These are phyloP conservation scores for Ajuga chamaepitys DNA, from an alignment of 257 asterid species.

Conservation along the genomic window DNA sequence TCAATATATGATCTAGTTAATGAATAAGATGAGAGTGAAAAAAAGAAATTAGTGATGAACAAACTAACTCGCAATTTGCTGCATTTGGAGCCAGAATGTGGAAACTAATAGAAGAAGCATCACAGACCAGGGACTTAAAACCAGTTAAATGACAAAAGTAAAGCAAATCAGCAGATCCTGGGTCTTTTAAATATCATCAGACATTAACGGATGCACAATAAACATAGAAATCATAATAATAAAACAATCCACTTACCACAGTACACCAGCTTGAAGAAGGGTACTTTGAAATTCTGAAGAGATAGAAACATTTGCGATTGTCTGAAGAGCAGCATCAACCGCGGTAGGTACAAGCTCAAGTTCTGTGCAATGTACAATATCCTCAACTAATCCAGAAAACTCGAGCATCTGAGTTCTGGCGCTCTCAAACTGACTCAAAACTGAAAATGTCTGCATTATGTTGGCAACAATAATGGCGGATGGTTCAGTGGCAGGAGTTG, in stretches of 20 bases:
- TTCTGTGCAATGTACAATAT: constrained; percentile 86
- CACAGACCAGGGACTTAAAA: background rate
- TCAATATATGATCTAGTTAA: too few species aligned
- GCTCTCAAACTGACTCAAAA: constrained; percentile 86
- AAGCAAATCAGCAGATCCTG: background rate
- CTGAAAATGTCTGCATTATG: constrained; percentile 79
- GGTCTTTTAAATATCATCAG: background rate
- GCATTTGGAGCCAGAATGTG: constrained; percentile 11
- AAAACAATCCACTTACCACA: constrained; percentile 51
- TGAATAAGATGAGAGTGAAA: too few species aligned
- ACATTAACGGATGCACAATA: background rate
- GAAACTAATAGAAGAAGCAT: background rate
- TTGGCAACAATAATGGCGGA: constrained; percentile 73
- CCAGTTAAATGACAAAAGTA: background rate
- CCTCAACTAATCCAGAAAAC: constrained; percentile 77
- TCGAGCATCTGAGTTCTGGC: constrained; percentile 82
- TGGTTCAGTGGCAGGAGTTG: constrained; percentile 80
- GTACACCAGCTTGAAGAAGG: constrained; percentile 79
- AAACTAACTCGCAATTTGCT: background rate
- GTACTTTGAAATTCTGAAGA: constrained; percentile 76
- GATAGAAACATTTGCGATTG: constrained; percentile 74
- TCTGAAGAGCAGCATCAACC: constrained; percentile 86
- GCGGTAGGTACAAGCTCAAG: constrained; percentile 86
- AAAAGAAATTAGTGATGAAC: too few species aligned
- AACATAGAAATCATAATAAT: constrained; percentile 11